phyloP scores from a whole-genome alignment of 1,284 basidiomycete genomes.

The Gomphus bonarii region DNA sequence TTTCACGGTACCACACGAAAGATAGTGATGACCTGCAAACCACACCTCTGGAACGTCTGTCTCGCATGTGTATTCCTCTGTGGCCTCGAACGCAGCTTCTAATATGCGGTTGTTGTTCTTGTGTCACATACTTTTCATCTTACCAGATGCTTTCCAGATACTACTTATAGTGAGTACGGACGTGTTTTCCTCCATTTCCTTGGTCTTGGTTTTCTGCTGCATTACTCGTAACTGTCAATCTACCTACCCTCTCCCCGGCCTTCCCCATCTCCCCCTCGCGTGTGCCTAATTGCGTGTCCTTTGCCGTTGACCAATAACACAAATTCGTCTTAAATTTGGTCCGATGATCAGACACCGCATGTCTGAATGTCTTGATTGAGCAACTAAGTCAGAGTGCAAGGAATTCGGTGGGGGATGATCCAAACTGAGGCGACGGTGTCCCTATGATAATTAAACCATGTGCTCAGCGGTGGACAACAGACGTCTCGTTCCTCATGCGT shows the following conservation, averaged over 20 bases:
- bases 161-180: no score
- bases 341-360: no score
- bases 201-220: background rate
- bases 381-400: conserved; percentile 21
- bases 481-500: no score
- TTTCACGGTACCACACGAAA: conserved; percentile 16
- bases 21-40: conserved; percentile 36
- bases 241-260: background rate
- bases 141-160: no score
- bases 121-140: background rate
- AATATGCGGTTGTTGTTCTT: no score
- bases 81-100: conserved; percentile 14
- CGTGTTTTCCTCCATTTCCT: background rate
- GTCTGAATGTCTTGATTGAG: conserved; percentile 20
- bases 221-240: background rate
- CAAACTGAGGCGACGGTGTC: conserved; percentile 9
- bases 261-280: background rate
- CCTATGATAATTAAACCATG: no score
- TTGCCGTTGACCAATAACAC: background rate
- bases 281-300: background rate
- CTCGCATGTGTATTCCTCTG: no score
- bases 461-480: no score
- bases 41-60: conserved; percentile 47
- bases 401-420: conserved; percentile 21
- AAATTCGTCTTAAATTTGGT: conserved; percentile 29